Conservation (phyloP, 75 land plant genomes). For the Ceratopteris richardii region DNA sequence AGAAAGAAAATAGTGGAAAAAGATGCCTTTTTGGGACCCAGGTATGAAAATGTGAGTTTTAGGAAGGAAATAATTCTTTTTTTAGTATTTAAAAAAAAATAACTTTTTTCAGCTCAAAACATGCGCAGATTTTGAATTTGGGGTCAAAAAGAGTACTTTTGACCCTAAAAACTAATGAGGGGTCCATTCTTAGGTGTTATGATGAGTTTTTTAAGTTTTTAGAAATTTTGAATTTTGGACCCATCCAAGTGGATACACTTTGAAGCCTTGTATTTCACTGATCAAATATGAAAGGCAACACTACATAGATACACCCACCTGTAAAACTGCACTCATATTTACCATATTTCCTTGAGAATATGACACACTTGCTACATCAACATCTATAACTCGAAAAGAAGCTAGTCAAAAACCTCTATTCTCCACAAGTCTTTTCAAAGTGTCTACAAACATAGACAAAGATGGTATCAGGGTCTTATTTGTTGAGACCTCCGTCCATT, state of each 20-base stretch:
- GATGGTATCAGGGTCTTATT: background rate
- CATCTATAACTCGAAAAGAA: background rate
- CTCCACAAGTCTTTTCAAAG: background rate
- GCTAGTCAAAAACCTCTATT: background rate
- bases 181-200: too few species aligned
- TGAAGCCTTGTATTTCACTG: slow-evolving; percentile 13
- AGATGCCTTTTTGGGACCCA: too few species aligned
- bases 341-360: background rate
- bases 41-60: too few species aligned
- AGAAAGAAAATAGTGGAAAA: too few species aligned
- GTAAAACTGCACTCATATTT: slow-evolving; percentile 5
- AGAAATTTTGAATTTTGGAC: too few species aligned
- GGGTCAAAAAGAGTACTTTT: too few species aligned
- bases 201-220: too few species aligned
- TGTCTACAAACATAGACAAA: background rate
- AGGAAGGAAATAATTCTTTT: too few species aligned
- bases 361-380: background rate
- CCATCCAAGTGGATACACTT: slow-evolving; percentile 30
- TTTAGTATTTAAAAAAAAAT: too few species aligned
- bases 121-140: too few species aligned
- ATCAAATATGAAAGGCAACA: background rate
- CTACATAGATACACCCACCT: slow-evolving; percentile 20
- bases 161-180: too few species aligned
- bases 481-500: background rate
- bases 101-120: too few species aligned